Percentiles rank a stretch among this genome's conserved stretches.
Conservation (phyloP, 2,329 filamentous ascomycete species). For the Stemphylium lycopersici region DNA sequence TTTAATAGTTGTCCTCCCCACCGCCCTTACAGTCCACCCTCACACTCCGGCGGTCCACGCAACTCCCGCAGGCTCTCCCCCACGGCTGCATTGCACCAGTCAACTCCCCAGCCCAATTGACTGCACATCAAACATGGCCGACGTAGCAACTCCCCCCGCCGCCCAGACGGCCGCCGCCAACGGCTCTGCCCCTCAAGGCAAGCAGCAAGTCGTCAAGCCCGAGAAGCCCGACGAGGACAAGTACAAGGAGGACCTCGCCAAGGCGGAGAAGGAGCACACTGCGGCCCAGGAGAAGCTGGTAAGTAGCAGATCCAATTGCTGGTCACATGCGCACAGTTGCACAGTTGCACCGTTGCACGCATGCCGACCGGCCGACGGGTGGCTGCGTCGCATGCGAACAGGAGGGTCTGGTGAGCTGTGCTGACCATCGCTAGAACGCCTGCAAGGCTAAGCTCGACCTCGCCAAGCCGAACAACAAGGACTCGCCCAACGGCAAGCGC, state of each 20-base stretch:
- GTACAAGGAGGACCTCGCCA: conserved; percentile 78
- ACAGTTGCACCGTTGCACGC: conserved; percentile 5
- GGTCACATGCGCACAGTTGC: neutral
- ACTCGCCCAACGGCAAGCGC: conserved; percentile 79
- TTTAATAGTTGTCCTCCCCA: conserved; percentile 32
- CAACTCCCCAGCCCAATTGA: conserved; percentile 27
- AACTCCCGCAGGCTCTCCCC: conserved; percentile 8
- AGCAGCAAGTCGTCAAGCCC: conserved; percentile 64
- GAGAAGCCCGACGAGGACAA: conserved; percentile 85
- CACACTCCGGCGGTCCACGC: conserved; percentile 12
- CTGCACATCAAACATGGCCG: conserved; percentile 38
- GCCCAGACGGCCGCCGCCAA: conserved; percentile 39
- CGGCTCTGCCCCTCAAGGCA: conserved; percentile 42
- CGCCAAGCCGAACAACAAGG: conserved; percentile 80
- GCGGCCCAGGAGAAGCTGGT: conserved; percentile 74
- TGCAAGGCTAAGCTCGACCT: conserved; percentile 88
- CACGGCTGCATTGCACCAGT: conserved; percentile 21
- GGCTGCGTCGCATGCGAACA: conserved; percentile 17
- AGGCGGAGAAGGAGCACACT: conserved; percentile 86
- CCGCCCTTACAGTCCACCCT: conserved; percentile 3
- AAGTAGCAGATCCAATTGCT: conserved; percentile 35
- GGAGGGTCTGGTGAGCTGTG: neutral
- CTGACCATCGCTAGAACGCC: conserved; percentile 66
- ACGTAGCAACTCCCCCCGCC: conserved; percentile 47
- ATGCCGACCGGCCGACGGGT: conserved; percentile 13